phyloP scores from a whole-genome alignment of 2,329 filamentous ascomycete species.

The Coleophoma eucalyptorum region DNA sequence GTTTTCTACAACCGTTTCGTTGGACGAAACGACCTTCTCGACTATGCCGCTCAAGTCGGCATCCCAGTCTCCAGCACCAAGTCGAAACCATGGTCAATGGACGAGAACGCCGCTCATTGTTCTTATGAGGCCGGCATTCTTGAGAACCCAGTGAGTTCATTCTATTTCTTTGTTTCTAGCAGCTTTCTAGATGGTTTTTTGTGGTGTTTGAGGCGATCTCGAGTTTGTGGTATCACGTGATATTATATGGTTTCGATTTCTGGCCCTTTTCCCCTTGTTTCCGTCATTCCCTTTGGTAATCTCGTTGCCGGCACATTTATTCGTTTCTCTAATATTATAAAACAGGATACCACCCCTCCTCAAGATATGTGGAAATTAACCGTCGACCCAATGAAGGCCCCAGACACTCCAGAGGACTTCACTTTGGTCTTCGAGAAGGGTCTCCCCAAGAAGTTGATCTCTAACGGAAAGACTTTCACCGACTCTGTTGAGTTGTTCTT shows the following conservation, averaged over 20 bases:
- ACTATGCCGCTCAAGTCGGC: slow-evolving; percentile 63
- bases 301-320: too few species aligned
- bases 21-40: slow-evolving; percentile 68
- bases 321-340: too few species aligned
- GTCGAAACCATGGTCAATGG: slow-evolving; percentile 65
- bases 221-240: too few species aligned
- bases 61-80: slow-evolving; percentile 73
- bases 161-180: too few species aligned
- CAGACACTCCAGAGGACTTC: slow-evolving; percentile 68
- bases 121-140: slow-evolving; percentile 55
- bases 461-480: slow-evolving; percentile 57
- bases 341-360: slow-evolving; percentile 54
- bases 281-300: too few species aligned
- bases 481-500: slow-evolving; percentile 71
- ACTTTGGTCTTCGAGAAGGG: slow-evolving; percentile 71
- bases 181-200: too few species aligned
- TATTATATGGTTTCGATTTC: too few species aligned
- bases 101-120: slow-evolving; percentile 73
- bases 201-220: too few species aligned
- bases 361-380: slow-evolving; percentile 80
- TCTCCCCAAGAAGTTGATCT: slow-evolving; percentile 63
- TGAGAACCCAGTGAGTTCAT: slow-evolving; percentile 47
- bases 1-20: slow-evolving; percentile 68
- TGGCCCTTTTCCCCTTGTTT: too few species aligned
- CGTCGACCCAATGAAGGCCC: slow-evolving; percentile 63